phyloP scores from a whole-genome alignment of 2,329 filamentous ascomycete species.

The Fusarium lateritium region DNA sequence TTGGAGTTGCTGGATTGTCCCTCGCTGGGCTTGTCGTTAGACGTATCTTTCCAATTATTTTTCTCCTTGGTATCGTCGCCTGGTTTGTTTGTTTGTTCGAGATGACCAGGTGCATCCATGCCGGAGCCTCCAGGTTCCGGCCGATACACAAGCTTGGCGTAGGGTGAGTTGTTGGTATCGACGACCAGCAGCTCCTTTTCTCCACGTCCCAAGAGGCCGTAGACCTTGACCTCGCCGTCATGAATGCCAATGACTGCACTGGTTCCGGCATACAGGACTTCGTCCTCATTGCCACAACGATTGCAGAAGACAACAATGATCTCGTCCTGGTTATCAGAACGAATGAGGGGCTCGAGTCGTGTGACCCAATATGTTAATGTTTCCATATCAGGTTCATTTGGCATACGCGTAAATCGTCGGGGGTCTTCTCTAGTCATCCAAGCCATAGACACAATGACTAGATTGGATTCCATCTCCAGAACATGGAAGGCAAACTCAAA shows the following conservation, averaged over 20 bases:
- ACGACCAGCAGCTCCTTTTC: constrained; percentile 78
- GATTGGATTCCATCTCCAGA: constrained; percentile 67
- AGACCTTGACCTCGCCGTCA: constrained; percentile 75
- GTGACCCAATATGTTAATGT: constrained; percentile 83
- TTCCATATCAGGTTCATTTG: constrained; percentile 76
- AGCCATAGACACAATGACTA: constrained; percentile 83
- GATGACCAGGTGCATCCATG: background rate
- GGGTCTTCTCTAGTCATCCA: constrained; percentile 76
- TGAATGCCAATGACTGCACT: constrained; percentile 79
- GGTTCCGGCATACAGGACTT: constrained; percentile 80
- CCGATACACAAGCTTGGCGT: constrained; percentile 61
- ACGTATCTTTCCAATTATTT: background rate
- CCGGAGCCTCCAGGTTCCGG: constrained; percentile 4
- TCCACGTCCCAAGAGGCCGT: constrained; percentile 78
- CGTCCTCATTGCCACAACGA: constrained; percentile 75
- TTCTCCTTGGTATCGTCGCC: background rate
- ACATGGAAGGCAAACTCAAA: constrained; percentile 69
- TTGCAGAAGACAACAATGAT: constrained; percentile 81
- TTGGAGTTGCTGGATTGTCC: background rate
- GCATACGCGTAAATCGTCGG: constrained; percentile 61
- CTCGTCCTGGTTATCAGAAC: constrained; percentile 66
- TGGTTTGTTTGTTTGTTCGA: constrained; percentile 1
- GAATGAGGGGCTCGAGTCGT: constrained; percentile 76
- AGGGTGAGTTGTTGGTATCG: constrained; percentile 67
- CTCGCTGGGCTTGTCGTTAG: constrained; percentile 4